Evolutionary conservation across 306 rosid species (phyloP), one percentile per base, ranked within the genome.

Genomic region (Macrotyloma uniflorum): DNA sequence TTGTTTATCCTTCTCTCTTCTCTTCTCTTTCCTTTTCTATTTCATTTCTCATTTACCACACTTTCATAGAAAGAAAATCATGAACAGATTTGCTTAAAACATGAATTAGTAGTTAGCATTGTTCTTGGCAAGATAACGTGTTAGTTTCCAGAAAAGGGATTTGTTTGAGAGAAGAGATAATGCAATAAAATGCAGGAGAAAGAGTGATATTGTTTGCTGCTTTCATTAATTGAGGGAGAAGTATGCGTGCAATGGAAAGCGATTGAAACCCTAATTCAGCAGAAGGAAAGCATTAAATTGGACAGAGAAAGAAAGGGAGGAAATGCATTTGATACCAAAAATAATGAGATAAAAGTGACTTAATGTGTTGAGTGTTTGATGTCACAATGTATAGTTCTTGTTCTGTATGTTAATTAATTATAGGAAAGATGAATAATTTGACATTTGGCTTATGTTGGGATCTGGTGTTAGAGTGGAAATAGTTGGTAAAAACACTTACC

Each of bases 271-370:
- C 51, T 65, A 72, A 73, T 30, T 20, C 8, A 30, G 51, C 23
- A 49, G 19, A 11, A 9, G 19, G 36, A 67, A 69, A 23, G 46
- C 47, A 69, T 57, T 79, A 26, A 40, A 77, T 77, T 40, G 12
- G 1, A 66, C 38, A 51, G 75, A 54, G 43, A 38, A 38, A 10
- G 11, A 38, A 9, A 38, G 0, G 43, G 43, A 38, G 11, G 13
- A 38, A 9, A 38, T 10, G 9, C 11, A 6, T 35, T 35, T 35
- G 38, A 32, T 82, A 40, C 69, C 86, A 28, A 72, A 83, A 83
- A 70, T 33, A 63, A 76, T 6, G 68, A 77, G 79, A 16, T 50
- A 33, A 82, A 71, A 77, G 8, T 72, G 85, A 82, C 55, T 70
- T 43, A 70, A 40, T 50, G 0, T 13, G 23, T 45, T n/a, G 2